Conservation (phyloP, 352 stramenopile genomes). For the Thraustochytrium aureum region DNA sequence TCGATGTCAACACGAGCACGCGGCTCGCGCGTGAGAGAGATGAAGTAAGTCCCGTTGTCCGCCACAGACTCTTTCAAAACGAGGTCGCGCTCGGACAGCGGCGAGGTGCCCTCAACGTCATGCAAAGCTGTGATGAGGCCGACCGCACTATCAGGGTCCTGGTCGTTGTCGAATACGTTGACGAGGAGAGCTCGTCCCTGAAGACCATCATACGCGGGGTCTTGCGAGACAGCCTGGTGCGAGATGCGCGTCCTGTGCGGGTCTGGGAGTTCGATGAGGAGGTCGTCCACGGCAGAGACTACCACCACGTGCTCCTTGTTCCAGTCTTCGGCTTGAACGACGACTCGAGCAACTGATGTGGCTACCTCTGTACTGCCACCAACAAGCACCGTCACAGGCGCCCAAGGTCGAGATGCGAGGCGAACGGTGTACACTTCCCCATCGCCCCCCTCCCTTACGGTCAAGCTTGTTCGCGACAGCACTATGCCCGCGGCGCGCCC, state of each 20-base stretch:
- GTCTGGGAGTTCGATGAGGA: conserved; percentile 12
- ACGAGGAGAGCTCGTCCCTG: neutral
- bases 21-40: conserved; percentile 10
- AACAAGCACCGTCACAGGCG: conserved; percentile 13
- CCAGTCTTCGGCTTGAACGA: conserved; percentile 16
- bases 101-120: neutral
- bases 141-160: neutral
- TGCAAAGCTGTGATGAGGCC: neutral
- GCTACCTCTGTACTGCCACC: conserved; percentile 32
- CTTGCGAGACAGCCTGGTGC: neutral
- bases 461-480: neutral
- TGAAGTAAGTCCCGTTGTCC: neutral
- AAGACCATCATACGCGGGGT: conserved; percentile 18
- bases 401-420: conserved; percentile 24
- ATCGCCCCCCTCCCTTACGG: neutral
- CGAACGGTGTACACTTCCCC: conserved; percentile 37
- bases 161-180: conserved; percentile 45
- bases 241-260: conserved; percentile 18
- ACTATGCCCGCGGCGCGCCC: neutral
- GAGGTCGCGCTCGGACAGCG: neutral
- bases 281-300: conserved; percentile 39
- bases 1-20: conserved; percentile 12
- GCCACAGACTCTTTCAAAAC: conserved; percentile 8
- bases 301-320: conserved; percentile 33
- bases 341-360: conserved; percentile 9